Conservation (phyloP, 2,329 filamentous ascomycete genomes). For the Cladosporium sp. region DNA sequence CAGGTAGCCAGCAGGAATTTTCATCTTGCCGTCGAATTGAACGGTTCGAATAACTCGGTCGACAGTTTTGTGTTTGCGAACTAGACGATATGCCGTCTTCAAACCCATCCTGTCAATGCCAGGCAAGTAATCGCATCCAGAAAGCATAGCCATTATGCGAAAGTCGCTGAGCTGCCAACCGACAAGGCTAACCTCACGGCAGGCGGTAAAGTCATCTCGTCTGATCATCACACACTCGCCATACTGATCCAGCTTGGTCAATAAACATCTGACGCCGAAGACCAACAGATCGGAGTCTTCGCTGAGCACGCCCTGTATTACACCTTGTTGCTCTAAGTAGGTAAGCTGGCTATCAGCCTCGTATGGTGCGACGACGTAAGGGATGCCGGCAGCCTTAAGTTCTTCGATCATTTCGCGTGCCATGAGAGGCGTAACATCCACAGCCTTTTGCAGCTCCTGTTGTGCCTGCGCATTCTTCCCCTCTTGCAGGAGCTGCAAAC, state of each 20-base stretch:
- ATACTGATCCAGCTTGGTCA: slow-evolving; percentile 93
- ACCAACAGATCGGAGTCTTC: slow-evolving; percentile 96
- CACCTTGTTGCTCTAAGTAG: slow-evolving; percentile 80
- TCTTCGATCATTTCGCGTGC: slow-evolving; percentile 86
- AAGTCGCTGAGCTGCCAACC: slow-evolving; percentile 93
- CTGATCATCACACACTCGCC: slow-evolving; percentile 91
- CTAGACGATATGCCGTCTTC: slow-evolving; percentile 86
- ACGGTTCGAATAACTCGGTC: slow-evolving; percentile 77
- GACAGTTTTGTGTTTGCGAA: slow-evolving; percentile 83
- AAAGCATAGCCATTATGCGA: slow-evolving; percentile 90
- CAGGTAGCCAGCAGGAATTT: slow-evolving; percentile 75
- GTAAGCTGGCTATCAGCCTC: slow-evolving; percentile 96
- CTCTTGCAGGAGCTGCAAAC: slow-evolving; percentile 72
- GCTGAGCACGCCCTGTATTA: slow-evolving; percentile 83
- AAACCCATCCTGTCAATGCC: slow-evolving; percentile 81
- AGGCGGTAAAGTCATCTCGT: slow-evolving; percentile 80
- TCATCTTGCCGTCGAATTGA: slow-evolving; percentile 82
- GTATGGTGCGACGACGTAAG: slow-evolving; percentile 92
- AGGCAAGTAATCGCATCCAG: slow-evolving; percentile 91
- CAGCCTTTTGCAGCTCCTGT: slow-evolving; percentile 84
- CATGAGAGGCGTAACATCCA: slow-evolving; percentile 96
- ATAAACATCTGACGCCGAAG: slow-evolving; percentile 82
- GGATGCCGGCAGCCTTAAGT: slow-evolving; percentile 71
- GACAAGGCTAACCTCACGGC: slow-evolving; percentile 79
- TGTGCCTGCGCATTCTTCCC: slow-evolving; percentile 78